Conservation (phyloP, 2,329 filamentous ascomycete genomes). For the Polychaeton citri region DNA sequence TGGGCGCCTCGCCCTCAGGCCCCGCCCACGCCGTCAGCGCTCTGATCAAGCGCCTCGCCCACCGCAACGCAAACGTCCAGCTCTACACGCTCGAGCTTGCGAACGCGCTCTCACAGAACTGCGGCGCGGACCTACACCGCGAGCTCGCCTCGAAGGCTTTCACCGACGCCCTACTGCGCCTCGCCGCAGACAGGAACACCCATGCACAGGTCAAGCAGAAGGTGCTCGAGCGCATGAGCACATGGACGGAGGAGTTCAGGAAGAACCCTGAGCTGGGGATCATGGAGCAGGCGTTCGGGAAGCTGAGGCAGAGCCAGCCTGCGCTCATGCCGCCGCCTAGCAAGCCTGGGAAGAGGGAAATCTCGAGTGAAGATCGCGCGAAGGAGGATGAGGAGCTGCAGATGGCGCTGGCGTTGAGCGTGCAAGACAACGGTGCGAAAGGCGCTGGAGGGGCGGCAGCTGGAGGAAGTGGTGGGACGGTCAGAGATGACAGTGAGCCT, state of each 20-base stretch:
- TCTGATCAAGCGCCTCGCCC: constrained; percentile 81
- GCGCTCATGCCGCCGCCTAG: constrained; percentile 73
- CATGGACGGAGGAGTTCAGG: constrained; percentile 91
- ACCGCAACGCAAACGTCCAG: constrained; percentile 92
- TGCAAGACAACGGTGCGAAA: constrained; percentile 61
- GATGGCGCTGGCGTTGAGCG: constrained; percentile 82
- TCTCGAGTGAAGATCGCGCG: constrained; percentile 78
- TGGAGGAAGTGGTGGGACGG: constrained; percentile 3
- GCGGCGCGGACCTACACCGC: constrained; percentile 71
- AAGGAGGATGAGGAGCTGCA: constrained; percentile 97
- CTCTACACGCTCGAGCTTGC: constrained; percentile 89
- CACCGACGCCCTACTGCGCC: constrained; percentile 79
- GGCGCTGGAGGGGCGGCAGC: constrained; percentile 23
- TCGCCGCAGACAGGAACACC: constrained; percentile 86
- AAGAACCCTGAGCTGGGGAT: constrained; percentile 84
- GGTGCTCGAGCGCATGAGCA: constrained; percentile 90
- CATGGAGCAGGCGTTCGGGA: constrained; percentile 90
- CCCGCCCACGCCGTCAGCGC: constrained; percentile 53
- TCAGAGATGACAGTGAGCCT: constrained; percentile 16
- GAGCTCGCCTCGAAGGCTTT: constrained; percentile 85
- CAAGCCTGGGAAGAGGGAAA: constrained; percentile 81
- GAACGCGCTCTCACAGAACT: constrained; percentile 86
- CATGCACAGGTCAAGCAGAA: constrained; percentile 94
- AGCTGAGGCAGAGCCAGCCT: constrained; percentile 64
- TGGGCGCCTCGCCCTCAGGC: constrained; percentile 20